phyloP scores from a whole-genome alignment of 1,284 basidiomycete species.

The Cutaneotrichosporon dermatis region DNA sequence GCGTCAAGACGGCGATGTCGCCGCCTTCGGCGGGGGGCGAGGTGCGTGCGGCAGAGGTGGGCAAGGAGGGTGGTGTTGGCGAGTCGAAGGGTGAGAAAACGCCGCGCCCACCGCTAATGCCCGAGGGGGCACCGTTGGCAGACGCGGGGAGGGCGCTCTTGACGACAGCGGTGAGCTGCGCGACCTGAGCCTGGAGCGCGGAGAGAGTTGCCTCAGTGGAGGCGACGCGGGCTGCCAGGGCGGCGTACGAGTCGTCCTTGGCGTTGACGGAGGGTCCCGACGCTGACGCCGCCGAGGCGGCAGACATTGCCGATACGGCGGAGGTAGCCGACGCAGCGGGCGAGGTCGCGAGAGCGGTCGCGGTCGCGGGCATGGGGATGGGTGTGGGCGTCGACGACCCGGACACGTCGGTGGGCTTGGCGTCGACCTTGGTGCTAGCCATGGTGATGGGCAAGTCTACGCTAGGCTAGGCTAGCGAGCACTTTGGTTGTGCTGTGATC shows the following conservation, averaged over 20 bases:
- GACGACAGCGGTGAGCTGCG: conserved; percentile 27
- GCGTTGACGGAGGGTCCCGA: neutral
- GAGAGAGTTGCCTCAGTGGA: conserved; percentile 35
- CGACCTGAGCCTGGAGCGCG: conserved; percentile 37
- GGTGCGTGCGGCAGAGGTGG: neutral
- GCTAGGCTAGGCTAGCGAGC: neutral
- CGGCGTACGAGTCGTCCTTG: conserved; percentile 20
- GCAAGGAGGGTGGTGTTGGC: conserved; percentile 8
- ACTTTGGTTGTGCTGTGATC: neutral
- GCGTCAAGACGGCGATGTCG: conserved; percentile 62
- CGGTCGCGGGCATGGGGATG: too few relatives aligned
- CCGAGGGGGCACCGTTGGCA: neutral
- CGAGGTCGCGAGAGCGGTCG: conserved; percentile 1
- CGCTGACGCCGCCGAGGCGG: neutral
- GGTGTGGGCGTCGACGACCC: neutral
- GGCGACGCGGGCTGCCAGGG: conserved; percentile 32
- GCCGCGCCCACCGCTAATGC: neutral
- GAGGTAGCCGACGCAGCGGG: neutral
- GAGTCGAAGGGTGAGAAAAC: conserved; percentile 21
- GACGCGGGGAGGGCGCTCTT: conserved; percentile 10
- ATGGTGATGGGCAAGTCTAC: neutral
- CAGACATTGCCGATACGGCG: neutral
- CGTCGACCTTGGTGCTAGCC: neutral
- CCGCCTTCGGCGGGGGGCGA: neutral
- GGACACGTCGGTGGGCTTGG: neutral